Evolutionary conservation across 75 land plant genomes (phyloP).

Genomic region (Sequoia sempervirens): DNA sequence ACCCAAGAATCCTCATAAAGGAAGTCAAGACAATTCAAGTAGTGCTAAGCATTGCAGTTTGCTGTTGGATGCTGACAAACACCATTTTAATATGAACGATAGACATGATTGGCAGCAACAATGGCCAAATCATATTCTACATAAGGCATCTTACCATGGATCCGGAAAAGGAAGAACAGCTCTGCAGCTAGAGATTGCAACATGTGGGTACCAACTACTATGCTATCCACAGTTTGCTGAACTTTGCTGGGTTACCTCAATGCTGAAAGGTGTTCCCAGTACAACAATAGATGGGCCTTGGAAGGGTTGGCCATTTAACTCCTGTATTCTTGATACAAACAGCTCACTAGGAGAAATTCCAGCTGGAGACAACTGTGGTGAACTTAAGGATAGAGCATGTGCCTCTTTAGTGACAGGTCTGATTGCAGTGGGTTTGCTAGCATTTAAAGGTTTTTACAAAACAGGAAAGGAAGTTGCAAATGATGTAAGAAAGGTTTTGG

Average conservation of each 20-base stretch:
- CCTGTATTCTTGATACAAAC: conserved; percentile 40
- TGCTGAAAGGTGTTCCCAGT: conserved; percentile 68
- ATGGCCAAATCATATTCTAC: background rate
- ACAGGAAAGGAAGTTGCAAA: conserved; percentile 64
- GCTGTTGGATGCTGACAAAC: background rate
- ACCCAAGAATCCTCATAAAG: background rate
- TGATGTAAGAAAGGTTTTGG: conserved; percentile 65
- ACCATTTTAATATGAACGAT: conserved; percentile 4
- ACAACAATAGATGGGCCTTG: conserved; percentile 43
- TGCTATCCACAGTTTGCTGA: conserved; percentile 75
- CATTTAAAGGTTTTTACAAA: conserved; percentile 67
- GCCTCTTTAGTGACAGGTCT: conserved; percentile 59
- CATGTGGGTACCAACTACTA: conserved; percentile 79
- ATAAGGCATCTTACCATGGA: background rate
- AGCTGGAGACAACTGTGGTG: conserved; percentile 11
- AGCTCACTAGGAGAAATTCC: conserved; percentile 13
- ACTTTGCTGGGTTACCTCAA: conserved; percentile 83
- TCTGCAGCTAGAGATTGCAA: conserved; percentile 47
- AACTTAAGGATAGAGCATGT: conserved; percentile 22
- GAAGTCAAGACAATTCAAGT: background rate
- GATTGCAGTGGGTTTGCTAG: conserved; percentile 77
- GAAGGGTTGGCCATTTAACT: conserved; percentile 63
- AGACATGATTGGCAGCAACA: conserved; percentile 2
- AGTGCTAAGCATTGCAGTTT: background rate
- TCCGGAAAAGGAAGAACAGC: conserved; percentile 34